phyloP scores from a whole-genome alignment of 352 stramenopile species.

The Phytophthora vignae region DNA sequence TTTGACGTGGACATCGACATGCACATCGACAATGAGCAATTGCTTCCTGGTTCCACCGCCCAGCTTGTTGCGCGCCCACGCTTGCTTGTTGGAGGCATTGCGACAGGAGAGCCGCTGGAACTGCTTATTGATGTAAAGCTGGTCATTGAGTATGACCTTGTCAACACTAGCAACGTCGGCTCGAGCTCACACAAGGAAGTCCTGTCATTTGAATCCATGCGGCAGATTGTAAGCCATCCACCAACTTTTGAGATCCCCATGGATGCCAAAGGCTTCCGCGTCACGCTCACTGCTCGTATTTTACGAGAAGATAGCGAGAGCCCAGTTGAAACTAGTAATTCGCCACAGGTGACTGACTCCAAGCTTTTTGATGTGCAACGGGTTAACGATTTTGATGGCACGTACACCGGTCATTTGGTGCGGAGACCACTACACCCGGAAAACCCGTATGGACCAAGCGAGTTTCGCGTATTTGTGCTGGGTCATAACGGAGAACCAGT shows the following conservation, averaged over 20 bases:
- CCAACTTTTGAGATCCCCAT: constrained; percentile 50
- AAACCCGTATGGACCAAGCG: constrained; percentile 27
- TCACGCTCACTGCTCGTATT: constrained; percentile 37
- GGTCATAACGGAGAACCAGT: constrained; percentile 66
- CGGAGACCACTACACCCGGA: constrained; percentile 20
- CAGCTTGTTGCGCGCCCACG: constrained; percentile 39
- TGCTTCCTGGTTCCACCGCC: constrained; percentile 49
- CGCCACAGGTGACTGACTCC: constrained; percentile 39
- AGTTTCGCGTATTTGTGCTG: constrained; percentile 47
- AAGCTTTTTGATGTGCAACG: constrained; percentile 52
- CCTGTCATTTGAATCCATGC: constrained; percentile 31
- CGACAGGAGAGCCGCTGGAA: constrained; percentile 22
- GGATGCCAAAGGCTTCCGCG: constrained; percentile 30
- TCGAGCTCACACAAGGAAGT: constrained; percentile 42
- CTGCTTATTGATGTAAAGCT: constrained; percentile 37
- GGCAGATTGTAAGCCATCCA: constrained; percentile 27
- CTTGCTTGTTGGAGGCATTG: constrained; percentile 32
- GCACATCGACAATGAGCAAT: constrained; percentile 61
- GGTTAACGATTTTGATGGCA: constrained; percentile 40
- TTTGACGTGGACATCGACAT: constrained; percentile 51
- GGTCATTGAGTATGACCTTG: constrained; percentile 38
- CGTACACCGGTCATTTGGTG: constrained; percentile 52
- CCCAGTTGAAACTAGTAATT: background rate
- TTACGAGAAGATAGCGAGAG: background rate
- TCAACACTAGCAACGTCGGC: constrained; percentile 33